Evolutionary conservation across 2,329 filamentous ascomycete genomes (phyloP).

Genomic region (Metarhizium sp.): DNA sequence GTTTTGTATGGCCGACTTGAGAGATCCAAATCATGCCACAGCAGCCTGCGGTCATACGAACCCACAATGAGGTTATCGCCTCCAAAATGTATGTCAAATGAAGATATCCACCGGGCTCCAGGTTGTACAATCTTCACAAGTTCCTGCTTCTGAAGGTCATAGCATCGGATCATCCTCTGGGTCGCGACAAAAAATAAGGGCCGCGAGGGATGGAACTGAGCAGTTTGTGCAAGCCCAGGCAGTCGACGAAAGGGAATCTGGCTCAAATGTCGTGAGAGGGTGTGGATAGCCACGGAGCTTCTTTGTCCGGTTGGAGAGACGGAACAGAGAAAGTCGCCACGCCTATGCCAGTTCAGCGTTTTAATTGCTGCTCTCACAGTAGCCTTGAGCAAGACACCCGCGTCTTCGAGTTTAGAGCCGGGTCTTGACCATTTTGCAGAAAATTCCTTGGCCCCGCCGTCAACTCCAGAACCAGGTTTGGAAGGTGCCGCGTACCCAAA

Average conservation of each 20-base stretch:
- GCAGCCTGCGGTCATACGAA: conserved; percentile 83
- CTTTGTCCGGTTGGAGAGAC: conserved; percentile 73
- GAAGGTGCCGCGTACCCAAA: conserved; percentile 80
- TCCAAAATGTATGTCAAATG: conserved; percentile 84
- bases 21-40: conserved; percentile 96
- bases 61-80: conserved; percentile 93
- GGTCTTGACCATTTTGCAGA: conserved; percentile 80
- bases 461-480: conserved; percentile 29
- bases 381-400: conserved; percentile 70
- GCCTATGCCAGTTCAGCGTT: conserved; percentile 85
- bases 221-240: conserved; percentile 72
- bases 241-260: conserved; percentile 82
- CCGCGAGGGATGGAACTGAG: conserved; percentile 88
- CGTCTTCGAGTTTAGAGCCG: conserved; percentile 60
- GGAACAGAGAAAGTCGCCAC: conserved; percentile 88
- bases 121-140: conserved; percentile 90
- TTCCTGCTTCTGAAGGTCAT: conserved; percentile 86
- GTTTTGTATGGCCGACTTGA: conserved; percentile 91
- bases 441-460: conserved; percentile 59
- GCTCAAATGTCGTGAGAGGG: conserved; percentile 85
- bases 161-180: conserved; percentile 83
- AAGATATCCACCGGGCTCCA: conserved; percentile 86
- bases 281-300: conserved; percentile 86
- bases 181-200: conserved; percentile 95
- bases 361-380: conserved; percentile 76